These are phyloP conservation scores for Trypanosoma avium DNA, from an alignment of 208 protist species.

Conservation along the genomic window DNA sequence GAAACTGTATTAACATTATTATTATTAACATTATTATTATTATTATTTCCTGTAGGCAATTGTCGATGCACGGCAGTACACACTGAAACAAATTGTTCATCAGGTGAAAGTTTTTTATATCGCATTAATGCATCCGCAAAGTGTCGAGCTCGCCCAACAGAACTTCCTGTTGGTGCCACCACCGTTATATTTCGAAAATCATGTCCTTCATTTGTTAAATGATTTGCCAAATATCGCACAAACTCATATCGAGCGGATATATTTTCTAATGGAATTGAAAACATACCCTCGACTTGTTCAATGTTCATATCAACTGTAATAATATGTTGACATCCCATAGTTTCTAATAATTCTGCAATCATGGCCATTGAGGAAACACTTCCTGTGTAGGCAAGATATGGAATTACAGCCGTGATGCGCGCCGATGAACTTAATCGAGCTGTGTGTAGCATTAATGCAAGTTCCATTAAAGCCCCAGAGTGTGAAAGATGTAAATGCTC, in stretches of 20 bases:
- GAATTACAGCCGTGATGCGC: slow-evolving; percentile 93
- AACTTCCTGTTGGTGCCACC: slow-evolving; percentile 58
- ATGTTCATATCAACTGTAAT: slow-evolving; percentile 93
- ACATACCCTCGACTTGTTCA: slow-evolving; percentile 94
- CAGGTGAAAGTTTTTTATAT: slow-evolving; percentile 63
- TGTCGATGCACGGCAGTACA: slow-evolving; percentile 76
- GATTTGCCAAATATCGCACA: slow-evolving; percentile 66
- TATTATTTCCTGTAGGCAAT: neutral
- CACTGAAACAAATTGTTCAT: slow-evolving; percentile 72
- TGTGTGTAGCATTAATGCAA: slow-evolving; percentile 86
- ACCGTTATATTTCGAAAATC: slow-evolving; percentile 72
- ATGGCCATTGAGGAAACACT: slow-evolving; percentile 92
- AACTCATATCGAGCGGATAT: slow-evolving; percentile 89
- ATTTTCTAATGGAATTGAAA: slow-evolving; percentile 91
- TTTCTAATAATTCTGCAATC: slow-evolving; percentile 91
- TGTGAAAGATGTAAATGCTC: slow-evolving; percentile 88
- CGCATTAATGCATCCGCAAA: slow-evolving; percentile 87
- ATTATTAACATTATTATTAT: too few relatives aligned
- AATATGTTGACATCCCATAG: slow-evolving; percentile 87
- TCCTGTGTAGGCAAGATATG: slow-evolving; percentile 91
- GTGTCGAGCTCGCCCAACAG: slow-evolving; percentile 70
- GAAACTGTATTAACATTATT: too few relatives aligned
- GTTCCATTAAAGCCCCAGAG: slow-evolving; percentile 88
- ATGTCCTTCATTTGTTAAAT: slow-evolving; percentile 67
- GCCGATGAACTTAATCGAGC: slow-evolving; percentile 73